Conservation (phyloP, 1,139 yeast genomes). For the Yamadazyma conglobata region DNA sequence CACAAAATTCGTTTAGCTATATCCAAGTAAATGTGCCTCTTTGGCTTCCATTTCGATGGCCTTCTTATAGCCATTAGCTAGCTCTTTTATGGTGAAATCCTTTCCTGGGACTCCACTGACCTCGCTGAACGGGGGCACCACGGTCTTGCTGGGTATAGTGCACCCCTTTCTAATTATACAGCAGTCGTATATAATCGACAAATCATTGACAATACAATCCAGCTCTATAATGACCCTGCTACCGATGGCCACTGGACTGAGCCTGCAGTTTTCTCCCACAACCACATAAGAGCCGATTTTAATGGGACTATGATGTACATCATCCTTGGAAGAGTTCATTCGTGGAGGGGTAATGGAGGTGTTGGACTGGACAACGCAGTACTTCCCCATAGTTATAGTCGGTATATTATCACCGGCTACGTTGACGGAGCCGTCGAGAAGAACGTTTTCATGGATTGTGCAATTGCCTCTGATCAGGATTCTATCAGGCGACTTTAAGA, state of each 20-base stretch:
- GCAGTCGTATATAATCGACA: slow-evolving; percentile 60
- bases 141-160: slow-evolving; percentile 50
- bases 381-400: slow-evolving; percentile 52
- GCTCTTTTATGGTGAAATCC: slow-evolving; percentile 25
- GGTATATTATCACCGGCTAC: slow-evolving; percentile 19
- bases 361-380: slow-evolving; percentile 35
- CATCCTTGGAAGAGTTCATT: slow-evolving; percentile 11
- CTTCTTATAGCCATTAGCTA: slow-evolving; percentile 40
- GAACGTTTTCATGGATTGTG: slow-evolving; percentile 29
- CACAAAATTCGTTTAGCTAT: too few species aligned
- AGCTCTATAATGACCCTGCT: slow-evolving; percentile 52
- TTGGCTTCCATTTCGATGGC: slow-evolving; percentile 42
- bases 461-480: slow-evolving; percentile 32
- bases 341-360: slow-evolving; percentile 34
- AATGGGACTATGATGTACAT: slow-evolving; percentile 23
- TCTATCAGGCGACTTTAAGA: slow-evolving; percentile 21
- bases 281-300: slow-evolving; percentile 58
- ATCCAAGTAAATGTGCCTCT: slow-evolving; percentile 24
- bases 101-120: slow-evolving; percentile 42
- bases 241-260: slow-evolving; percentile 54
- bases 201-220: slow-evolving; percentile 35
- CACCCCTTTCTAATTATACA: slow-evolving; percentile 50
- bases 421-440: slow-evolving; percentile 39
- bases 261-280: slow-evolving; percentile 40
- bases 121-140: slow-evolving; percentile 58